phyloP scores from a whole-genome alignment of 1,284 basidiomycete species.

The Tylopilus orsonianus region DNA sequence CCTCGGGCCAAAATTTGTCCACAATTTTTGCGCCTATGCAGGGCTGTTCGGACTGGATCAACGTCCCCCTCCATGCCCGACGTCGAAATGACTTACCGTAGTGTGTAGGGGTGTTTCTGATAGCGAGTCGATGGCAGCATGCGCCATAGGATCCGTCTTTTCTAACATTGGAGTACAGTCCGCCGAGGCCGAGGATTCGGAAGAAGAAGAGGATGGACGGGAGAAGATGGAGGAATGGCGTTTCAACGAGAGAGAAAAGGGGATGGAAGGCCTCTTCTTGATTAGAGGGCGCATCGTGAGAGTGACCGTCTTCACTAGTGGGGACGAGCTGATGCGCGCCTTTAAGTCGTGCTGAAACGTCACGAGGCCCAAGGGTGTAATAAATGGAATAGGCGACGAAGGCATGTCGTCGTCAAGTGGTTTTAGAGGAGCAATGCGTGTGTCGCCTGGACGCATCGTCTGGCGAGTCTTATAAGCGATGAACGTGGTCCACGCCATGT shows the following conservation, averaged over 20 bases:
- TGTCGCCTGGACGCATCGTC: slow-evolving; percentile 9
- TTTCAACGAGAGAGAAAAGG: slow-evolving; percentile 26
- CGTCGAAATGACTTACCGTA: slow-evolving; percentile 18
- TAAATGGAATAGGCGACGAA: slow-evolving; percentile 27
- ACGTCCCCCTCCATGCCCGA: neutral
- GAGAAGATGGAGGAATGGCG: slow-evolving; percentile 31
- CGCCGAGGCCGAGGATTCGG: slow-evolving; percentile 11
- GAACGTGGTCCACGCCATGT: slow-evolving; percentile 20
- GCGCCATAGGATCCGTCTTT: slow-evolving; percentile 21
- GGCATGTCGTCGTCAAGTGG: slow-evolving; percentile 24
- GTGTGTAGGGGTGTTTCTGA: slow-evolving; percentile 1
- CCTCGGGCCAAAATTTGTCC: slow-evolving; percentile 35
- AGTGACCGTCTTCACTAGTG: slow-evolving; percentile 27
- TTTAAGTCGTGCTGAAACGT: slow-evolving; percentile 31
- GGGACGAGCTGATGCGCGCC: slow-evolving; percentile 26
- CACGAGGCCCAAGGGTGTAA: slow-evolving; percentile 29
- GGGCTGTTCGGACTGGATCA: slow-evolving; percentile 24
- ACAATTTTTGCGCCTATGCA: slow-evolving; percentile 31
- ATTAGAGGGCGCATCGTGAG: slow-evolving; percentile 30
- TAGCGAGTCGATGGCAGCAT: slow-evolving; percentile 1
- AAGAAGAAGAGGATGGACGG: slow-evolving; percentile 20
- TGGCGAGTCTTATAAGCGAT: slow-evolving; percentile 20
- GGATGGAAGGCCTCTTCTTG: slow-evolving; percentile 30
- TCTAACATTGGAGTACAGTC: slow-evolving; percentile 18
- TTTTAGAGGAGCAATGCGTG: slow-evolving; percentile 19